These are phyloP conservation scores for Leccinum griseonigrum DNA, from an alignment of 1,284 basidiomycete species.

Conservation along the genomic window DNA sequence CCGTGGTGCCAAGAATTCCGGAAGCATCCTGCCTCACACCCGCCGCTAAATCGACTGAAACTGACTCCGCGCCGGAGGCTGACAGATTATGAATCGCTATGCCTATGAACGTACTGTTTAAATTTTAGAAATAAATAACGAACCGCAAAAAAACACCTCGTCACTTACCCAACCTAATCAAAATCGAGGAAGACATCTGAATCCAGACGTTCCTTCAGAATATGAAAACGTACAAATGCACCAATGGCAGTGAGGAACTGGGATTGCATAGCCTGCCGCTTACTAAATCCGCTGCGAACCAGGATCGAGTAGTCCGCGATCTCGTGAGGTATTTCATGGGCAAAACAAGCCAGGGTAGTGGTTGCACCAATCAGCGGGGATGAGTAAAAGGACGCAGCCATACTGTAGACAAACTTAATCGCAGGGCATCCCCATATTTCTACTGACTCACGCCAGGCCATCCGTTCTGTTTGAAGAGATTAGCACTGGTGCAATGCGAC, in stretches of 20 bases:
- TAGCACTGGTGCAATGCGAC: constrained; percentile 18
- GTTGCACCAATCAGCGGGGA: constrained; percentile 87
- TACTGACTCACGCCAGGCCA: constrained; percentile 70
- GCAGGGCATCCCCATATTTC: background rate
- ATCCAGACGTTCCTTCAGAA: background rate
- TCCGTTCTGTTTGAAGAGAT: constrained; percentile 58
- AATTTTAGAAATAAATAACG: constrained; percentile 6
- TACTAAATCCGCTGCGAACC: constrained; percentile 85
- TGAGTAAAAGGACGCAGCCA: constrained; percentile 90
- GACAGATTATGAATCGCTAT: constrained; percentile 80
- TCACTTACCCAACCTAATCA: constrained; percentile 53
- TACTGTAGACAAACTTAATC: constrained; percentile 42
- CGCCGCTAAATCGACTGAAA: constrained; percentile 58
- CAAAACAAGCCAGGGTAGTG: constrained; percentile 88
- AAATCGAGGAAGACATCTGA: constrained; percentile 12
- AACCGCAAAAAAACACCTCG: background rate
- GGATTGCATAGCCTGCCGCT: constrained; percentile 85
- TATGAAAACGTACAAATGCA: constrained; percentile 62
- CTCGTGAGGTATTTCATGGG: constrained; percentile 90
- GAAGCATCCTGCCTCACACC: constrained; percentile 68
- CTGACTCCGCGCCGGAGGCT: constrained; percentile 43
- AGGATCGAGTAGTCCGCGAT: constrained; percentile 91
- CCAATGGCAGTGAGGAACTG: constrained; percentile 89
- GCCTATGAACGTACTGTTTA: constrained; percentile 78
- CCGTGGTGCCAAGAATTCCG: constrained; percentile 80